These are phyloP conservation scores for Terana coerulea DNA, from an alignment of 768 basidiomycete species.

Conservation along the genomic window DNA sequence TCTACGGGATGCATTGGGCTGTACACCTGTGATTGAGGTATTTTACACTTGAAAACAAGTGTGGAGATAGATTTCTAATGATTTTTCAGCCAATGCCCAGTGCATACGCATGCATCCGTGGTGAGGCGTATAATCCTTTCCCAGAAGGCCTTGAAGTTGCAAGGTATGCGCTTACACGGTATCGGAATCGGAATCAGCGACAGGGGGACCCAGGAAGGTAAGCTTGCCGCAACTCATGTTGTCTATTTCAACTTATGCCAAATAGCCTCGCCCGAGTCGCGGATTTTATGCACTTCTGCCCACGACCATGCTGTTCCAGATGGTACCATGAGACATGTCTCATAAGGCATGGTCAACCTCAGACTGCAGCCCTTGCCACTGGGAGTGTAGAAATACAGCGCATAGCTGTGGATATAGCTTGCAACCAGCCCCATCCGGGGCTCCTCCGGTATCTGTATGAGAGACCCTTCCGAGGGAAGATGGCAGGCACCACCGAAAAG, in stretches of 20 bases:
- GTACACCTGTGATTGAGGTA: not conserved
- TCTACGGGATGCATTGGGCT: not conserved
- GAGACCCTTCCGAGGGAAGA: not conserved
- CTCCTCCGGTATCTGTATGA: not conserved
- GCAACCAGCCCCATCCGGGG: not conserved
- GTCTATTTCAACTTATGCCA: not conserved
- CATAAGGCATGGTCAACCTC: not conserved
- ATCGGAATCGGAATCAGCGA: not conserved
- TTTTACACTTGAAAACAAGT: not conserved
- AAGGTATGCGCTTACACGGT: not conserved
- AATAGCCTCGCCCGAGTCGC: not conserved
- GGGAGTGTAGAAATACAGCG: slow-evolving; percentile 2
- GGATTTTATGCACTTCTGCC: slow-evolving; percentile 14
- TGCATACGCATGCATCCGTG: not conserved
- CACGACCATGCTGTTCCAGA: slow-evolving; percentile 2
- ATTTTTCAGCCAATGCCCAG: not conserved
- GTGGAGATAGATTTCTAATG: not conserved
- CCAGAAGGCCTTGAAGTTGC: not conserved
- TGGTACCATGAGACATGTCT: slow-evolving; percentile 13
- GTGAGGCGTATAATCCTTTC: not conserved
- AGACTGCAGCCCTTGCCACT: not conserved
- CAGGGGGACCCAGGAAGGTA: not conserved
- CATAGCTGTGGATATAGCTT: slow-evolving; percentile 10
- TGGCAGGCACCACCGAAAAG: not conserved
- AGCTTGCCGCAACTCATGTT: not conserved